Conservation (phyloP, 2,329 filamentous ascomycete species). For the Thyridium curvatum region DNA sequence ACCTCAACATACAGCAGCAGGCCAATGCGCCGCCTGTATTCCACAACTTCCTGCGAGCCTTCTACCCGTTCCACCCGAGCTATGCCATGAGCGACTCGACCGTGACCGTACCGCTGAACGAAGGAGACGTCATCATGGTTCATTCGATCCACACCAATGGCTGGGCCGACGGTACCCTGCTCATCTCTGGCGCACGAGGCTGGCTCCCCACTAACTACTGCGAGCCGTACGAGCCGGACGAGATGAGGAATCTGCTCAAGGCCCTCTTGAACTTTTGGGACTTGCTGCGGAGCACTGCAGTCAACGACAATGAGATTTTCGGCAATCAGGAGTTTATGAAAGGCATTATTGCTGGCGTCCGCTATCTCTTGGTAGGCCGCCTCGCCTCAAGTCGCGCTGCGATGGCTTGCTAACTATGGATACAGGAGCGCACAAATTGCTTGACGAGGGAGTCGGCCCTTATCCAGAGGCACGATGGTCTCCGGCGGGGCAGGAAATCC, state of each 20-base stretch:
- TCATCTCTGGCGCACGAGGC: slow-evolving; percentile 79
- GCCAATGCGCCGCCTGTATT: slow-evolving; percentile 60
- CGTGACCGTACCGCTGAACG: slow-evolving; percentile 80
- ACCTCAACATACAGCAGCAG: slow-evolving; percentile 36
- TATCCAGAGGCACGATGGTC: slow-evolving; percentile 66
- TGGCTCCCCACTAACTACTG: slow-evolving; percentile 99
- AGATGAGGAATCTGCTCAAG: slow-evolving; percentile 78
- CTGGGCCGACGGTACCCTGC: slow-evolving; percentile 92
- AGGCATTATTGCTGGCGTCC: slow-evolving; percentile 87
- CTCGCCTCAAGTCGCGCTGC: neutral
- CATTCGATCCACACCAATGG: slow-evolving; percentile 98
- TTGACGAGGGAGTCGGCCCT: slow-evolving; percentile 73
- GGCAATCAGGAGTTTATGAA: slow-evolving; percentile 91
- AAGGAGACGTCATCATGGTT: slow-evolving; percentile 87
- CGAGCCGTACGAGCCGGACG: slow-evolving; percentile 84
- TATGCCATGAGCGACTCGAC: slow-evolving; percentile 74
- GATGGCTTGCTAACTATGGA: slow-evolving; percentile 12
- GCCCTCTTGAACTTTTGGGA: slow-evolving; percentile 92
- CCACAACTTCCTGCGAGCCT: slow-evolving; percentile 90
- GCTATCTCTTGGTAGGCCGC: slow-evolving; percentile 73
- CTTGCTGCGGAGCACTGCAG: slow-evolving; percentile 69
- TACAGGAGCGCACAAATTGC: slow-evolving; percentile 80
- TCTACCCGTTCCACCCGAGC: slow-evolving; percentile 84
- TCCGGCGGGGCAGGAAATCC: slow-evolving; percentile 79
- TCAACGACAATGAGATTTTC: slow-evolving; percentile 72